phyloP scores from a whole-genome alignment of 192 early-diverging fungal species.

The Cladochytrium replicatum region DNA sequence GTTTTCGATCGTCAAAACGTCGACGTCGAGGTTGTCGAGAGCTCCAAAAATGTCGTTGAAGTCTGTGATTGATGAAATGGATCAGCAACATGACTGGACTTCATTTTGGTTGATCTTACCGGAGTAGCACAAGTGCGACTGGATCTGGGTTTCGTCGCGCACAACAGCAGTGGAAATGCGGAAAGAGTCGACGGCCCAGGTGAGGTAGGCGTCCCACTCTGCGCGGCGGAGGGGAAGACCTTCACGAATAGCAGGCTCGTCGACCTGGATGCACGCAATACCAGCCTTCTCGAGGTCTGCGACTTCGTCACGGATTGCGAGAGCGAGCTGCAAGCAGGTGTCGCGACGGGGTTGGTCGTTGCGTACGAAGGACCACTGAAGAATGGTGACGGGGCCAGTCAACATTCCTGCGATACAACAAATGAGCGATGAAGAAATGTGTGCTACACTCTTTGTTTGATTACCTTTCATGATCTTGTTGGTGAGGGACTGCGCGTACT shows the following conservation, averaged over 20 bases:
- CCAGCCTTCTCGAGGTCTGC: constrained; percentile 85
- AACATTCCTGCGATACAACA: too few relatives aligned
- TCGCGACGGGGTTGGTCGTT: constrained; percentile 83
- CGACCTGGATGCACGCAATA: constrained; percentile 91
- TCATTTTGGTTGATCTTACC: too few relatives aligned
- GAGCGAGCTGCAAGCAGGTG: constrained; percentile 80
- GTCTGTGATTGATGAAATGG: too few relatives aligned
- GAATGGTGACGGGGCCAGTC: constrained; percentile 94
- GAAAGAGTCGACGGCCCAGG: constrained; percentile 94
- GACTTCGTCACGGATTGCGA: constrained; percentile 96
- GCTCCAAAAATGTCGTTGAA: constrained; percentile 97
- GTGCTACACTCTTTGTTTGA: too few relatives aligned
- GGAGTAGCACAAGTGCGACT: constrained; percentile 97
- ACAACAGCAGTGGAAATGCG: constrained; percentile 82
- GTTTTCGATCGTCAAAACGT: constrained; percentile 97
- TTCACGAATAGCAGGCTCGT: constrained; percentile 98
- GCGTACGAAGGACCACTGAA: constrained; percentile 98
- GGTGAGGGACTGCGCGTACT: constrained; percentile 84
- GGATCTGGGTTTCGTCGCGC: constrained; percentile 81
- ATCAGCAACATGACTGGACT: too few relatives aligned
- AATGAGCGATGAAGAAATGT: too few relatives aligned
- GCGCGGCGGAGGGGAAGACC: constrained; percentile 83
- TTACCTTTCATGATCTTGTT: constrained; percentile 88
- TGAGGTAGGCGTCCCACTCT: constrained; percentile 83
- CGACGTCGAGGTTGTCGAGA: constrained; percentile 83